A percentile compares a stretch with the other conserved stretches of the same genome.
Evolutionary conservation across 129 eudicot species (phyloP).

Genomic region (Rutidosis leptorrhynchoides): DNA sequence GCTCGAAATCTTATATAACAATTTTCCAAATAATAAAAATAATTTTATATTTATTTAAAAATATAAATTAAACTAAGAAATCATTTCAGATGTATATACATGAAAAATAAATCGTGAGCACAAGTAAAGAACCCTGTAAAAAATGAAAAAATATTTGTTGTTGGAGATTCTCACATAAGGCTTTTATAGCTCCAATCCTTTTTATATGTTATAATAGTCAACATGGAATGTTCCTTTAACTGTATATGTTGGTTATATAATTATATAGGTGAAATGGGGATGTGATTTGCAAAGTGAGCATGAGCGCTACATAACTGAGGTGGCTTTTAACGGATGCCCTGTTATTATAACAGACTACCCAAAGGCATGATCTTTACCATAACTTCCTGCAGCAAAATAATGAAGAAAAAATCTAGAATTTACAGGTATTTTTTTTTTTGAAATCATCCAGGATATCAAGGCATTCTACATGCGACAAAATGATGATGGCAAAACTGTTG

Average conservation of each 20-base stretch:
- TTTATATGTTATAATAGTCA: not conserved
- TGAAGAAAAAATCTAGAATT: not conserved
- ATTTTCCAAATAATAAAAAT: too few relatives aligned
- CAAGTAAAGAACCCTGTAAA: too few relatives aligned
- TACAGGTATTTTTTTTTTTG: not conserved
- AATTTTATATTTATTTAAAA: too few relatives aligned
- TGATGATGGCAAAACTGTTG: constrained; percentile 96
- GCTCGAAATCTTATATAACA: too few relatives aligned
- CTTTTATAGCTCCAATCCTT: not conserved
- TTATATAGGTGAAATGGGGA: constrained; percentile 94
- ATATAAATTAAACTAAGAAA: too few relatives aligned
- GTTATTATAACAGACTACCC: constrained; percentile 95
- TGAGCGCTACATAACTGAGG: constrained; percentile 92
- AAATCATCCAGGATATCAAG: constrained; percentile 75
- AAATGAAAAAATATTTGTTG: too few relatives aligned
- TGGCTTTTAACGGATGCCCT: constrained; percentile 86
- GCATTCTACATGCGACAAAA: constrained; percentile 95
- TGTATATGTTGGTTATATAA: constrained; percentile 17
- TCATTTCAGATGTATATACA: too few relatives aligned
- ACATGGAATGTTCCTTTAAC: not conserved
- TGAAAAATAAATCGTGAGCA: too few relatives aligned
- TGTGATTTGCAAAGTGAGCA: constrained; percentile 98
- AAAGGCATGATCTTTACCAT: constrained; percentile 47
- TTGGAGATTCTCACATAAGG: not conserved
- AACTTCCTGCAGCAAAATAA: not conserved